Percentiles rank a stretch among this genome's conserved stretches.
Conservation (phyloP, 2,329 filamentous ascomycete species). For the Rachicladosporium sp. region DNA sequence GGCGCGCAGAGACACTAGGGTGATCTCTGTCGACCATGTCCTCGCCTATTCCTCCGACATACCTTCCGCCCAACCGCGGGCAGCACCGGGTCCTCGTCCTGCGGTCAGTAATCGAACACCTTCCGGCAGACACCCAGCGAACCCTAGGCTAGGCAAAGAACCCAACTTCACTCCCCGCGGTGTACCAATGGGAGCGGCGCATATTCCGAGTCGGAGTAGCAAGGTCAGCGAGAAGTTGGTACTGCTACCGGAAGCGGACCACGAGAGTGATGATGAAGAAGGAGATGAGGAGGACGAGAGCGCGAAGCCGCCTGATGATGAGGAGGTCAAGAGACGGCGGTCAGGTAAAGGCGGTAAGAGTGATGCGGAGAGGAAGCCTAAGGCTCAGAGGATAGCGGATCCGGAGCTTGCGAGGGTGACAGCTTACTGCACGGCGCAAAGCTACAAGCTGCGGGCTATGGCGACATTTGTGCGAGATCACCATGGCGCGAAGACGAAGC, state of each 20-base stretch:
- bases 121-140: conserved; percentile 39
- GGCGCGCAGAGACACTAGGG: conserved; percentile 42
- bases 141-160: conserved; percentile 35
- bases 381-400: conserved; percentile 65
- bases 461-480: conserved; percentile 77
- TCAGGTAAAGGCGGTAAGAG: conserved; percentile 61
- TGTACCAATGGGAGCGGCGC: conserved; percentile 32
- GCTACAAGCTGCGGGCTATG: conserved; percentile 79
- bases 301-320: conserved; percentile 51
- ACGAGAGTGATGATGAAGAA: conserved; percentile 41
- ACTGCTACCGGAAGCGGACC: conserved; percentile 68
- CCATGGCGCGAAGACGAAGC: conserved; percentile 83
- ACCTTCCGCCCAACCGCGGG: conserved; percentile 79
- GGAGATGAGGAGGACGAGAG: conserved; percentile 42
- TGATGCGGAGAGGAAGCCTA: conserved; percentile 86
- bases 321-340: conserved; percentile 52
- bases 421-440: conserved; percentile 91
- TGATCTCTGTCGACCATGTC: conserved; percentile 85
- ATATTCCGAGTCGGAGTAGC: conserved; percentile 73
- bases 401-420: conserved; percentile 74
- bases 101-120: conserved; percentile 35
- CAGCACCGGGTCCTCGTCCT: conserved; percentile 47
- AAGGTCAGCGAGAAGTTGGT: conserved; percentile 98
- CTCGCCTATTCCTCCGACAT: conserved; percentile 90
- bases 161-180: conserved; percentile 10